A percentile compares a stretch with the other conserved stretches of the same genome.
Evolutionary conservation across 2,329 filamentous ascomycete species (phyloP).

Genomic region (Colletotrichum spinosum): DNA sequence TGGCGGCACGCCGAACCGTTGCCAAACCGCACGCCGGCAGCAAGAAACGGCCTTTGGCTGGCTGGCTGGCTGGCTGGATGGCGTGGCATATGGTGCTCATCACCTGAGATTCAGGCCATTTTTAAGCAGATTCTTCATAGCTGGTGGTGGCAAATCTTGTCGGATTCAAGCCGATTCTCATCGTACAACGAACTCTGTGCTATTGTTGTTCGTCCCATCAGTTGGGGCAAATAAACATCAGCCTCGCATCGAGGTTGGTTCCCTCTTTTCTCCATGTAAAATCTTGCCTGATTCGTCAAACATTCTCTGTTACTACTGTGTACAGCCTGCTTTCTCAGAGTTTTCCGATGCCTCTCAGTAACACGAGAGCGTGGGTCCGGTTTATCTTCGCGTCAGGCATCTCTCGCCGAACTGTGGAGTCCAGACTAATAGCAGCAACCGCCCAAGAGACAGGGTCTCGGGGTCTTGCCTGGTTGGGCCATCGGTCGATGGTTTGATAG

Average conservation of each 20-base stretch:
- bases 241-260: background rate
- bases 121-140: too few species aligned
- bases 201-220: too few species aligned
- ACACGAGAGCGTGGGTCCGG: conserved; percentile 9
- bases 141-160: too few species aligned
- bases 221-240: background rate
- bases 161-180: too few species aligned
- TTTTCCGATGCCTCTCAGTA: conserved; percentile 8
- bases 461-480: conserved; percentile 29
- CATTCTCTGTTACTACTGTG: background rate
- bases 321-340: background rate
- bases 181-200: too few species aligned
- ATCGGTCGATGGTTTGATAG: conserved; percentile 1
- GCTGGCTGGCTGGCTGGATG: background rate
- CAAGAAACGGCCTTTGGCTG: background rate
- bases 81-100: too few species aligned
- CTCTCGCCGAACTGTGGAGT: conserved; percentile 23
- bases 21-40: background rate
- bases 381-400: conserved; percentile 26
- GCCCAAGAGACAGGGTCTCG: conserved; percentile 24
- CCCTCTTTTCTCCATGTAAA: background rate
- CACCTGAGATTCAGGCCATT: too few species aligned
- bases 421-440: background rate
- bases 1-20: conserved; percentile 18
- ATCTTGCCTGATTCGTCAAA: background rate